Base-by-base conservation (phyloP, 495 filamentous ascomycete species). In the Tuber aestivum region DNA sequence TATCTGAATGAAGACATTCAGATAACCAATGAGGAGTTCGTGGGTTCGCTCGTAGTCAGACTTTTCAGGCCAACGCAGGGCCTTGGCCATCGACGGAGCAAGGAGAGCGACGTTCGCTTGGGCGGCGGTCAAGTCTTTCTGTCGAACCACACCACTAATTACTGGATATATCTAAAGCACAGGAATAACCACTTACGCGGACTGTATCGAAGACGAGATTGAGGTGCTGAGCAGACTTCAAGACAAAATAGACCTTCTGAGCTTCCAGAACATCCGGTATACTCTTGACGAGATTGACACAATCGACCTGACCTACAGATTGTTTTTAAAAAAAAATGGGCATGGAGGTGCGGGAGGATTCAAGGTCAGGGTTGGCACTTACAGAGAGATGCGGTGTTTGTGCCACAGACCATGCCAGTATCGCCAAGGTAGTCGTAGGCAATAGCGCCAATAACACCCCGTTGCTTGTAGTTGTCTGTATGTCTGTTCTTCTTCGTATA, bases 191-290 rank as follows among this genome's bases (percentile, higher is more conserved):
- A 45, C 76, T 77, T 77, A 76, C 69, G 38, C 80, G 74, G 71
- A 76, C 45, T n/a, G 72, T 75, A 3, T 80, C 40, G n/a, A 80
- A 78, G 44, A 78, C 72, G 2, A 77, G 27, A 69, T 80, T 76
- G 69, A 80, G 74, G n/a, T 80, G 79, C 50, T 79, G 74, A 23
- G 74, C 78, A 21, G 79, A 80, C 72, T 80, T 80, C 35, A 80
- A 70, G 41, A 81, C 35, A 72, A 81, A 77, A 42, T 73, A 80
- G 23, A 80, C 38, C 16, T 70, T 72, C 35, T 75, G 70, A 23
- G 79, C 79, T 41, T 77, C 74, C 27, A 71, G 56, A 8, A 76
- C 74, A 71, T 80, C 72, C 3, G 72, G 38, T 12, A 80, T 72
- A 1, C 16, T 56, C 27, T 38, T 70, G 14, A 80, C 41, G n/a